phyloP scores from a whole-genome alignment of 129 eudicot genomes.

The Chrysanthemum lavandulifolium region DNA sequence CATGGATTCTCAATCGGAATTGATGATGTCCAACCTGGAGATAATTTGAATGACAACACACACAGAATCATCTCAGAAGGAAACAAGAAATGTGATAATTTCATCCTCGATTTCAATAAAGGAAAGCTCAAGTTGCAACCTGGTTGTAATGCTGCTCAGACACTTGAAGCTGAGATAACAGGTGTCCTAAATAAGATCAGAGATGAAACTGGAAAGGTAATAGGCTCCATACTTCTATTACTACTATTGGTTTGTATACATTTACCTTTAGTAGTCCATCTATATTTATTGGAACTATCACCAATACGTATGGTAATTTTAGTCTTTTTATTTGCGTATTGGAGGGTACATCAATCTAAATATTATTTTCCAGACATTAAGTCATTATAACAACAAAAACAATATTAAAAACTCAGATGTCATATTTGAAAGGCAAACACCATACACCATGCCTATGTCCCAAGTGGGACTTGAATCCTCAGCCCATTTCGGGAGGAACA shows the following conservation, averaged over 20 bases:
- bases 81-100: constrained; percentile 48
- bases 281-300: not conserved
- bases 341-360: too few species aligned
- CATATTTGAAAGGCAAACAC: too few species aligned
- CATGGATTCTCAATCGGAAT: constrained; percentile 98
- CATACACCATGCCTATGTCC: too few species aligned
- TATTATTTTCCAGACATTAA: too few species aligned
- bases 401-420: too few species aligned
- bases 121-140: constrained; percentile 73
- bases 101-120: constrained; percentile 43
- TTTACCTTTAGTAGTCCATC: not conserved
- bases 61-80: constrained; percentile 39
- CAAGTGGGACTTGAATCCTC: too few species aligned
- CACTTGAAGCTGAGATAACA: constrained; percentile 78
- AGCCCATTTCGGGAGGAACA: too few species aligned
- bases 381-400: too few species aligned
- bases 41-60: constrained; percentile 46
- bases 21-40: constrained; percentile 91
- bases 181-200: constrained; percentile 63
- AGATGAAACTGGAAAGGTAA: constrained; percentile 66
- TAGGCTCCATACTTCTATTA: not conserved
- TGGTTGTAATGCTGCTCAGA: constrained; percentile 88
- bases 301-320: not conserved
- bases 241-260: not conserved
- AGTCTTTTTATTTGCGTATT: not conserved